Conservation (phyloP, 2,329 filamentous ascomycete species). For the Curvularia hawaiiensis region DNA sequence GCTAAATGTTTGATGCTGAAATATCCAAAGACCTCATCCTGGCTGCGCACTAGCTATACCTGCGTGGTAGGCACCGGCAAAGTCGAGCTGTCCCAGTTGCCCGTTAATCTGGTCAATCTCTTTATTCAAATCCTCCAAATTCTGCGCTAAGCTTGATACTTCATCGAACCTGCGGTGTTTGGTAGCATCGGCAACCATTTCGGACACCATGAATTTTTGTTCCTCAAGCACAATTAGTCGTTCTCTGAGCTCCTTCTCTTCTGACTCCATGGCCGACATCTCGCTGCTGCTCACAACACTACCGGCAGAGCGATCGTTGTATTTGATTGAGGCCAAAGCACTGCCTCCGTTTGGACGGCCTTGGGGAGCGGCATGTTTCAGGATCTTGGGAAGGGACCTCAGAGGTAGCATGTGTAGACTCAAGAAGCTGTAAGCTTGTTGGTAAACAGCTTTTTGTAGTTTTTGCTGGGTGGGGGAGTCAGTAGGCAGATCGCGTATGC, state of each 20-base stretch:
- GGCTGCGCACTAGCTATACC: constrained; percentile 33
- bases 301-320: constrained; percentile 58
- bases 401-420: constrained; percentile 91
- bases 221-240: constrained; percentile 85
- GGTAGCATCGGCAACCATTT: constrained; percentile 81
- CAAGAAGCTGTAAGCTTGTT: constrained; percentile 80
- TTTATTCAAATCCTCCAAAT: constrained; percentile 78
- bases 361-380: constrained; percentile 61
- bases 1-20: neutral
- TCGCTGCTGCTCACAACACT: constrained; percentile 62
- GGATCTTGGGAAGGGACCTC: constrained; percentile 57
- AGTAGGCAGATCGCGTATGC: constrained; percentile 79
- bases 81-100: constrained; percentile 71
- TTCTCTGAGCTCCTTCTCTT: constrained; percentile 83
- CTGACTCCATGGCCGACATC: constrained; percentile 73
- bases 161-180: constrained; percentile 84
- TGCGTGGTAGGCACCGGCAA: constrained; percentile 56
- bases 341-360: constrained; percentile 48
- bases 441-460: constrained; percentile 81
- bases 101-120: constrained; percentile 74
- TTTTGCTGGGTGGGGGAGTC: constrained; percentile 72
- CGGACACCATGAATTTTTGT: constrained; percentile 85
- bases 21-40: constrained; percentile 20
- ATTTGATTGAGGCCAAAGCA: constrained; percentile 65
- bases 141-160: constrained; percentile 76